phyloP scores from a whole-genome alignment of 2,329 filamentous ascomycete genomes.

The Diaporthe citri region DNA sequence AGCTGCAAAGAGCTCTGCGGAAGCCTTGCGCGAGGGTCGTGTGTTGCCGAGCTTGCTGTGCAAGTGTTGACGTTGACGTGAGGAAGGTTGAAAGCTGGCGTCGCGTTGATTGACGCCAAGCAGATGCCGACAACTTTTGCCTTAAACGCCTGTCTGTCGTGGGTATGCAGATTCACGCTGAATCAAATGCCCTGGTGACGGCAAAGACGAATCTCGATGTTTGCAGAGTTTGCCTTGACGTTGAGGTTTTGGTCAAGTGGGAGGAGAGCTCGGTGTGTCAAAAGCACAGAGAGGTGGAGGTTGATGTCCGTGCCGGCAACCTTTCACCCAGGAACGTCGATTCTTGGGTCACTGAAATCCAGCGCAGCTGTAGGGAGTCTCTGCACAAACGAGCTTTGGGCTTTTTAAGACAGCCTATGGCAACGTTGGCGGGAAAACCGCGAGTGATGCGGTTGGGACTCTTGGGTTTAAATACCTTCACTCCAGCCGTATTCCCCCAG shows the following conservation, averaged over 20 bases:
- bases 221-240: neutral
- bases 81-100: neutral
- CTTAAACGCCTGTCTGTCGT: neutral
- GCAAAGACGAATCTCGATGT: neutral
- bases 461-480: neutral
- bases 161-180: neutral
- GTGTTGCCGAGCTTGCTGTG: constrained; percentile 12
- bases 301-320: neutral
- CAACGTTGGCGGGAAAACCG: neutral
- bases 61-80: constrained; percentile 10
- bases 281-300: neutral
- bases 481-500: constrained; percentile 7
- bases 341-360: neutral
- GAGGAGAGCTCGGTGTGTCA: neutral
- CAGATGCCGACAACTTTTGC: neutral
- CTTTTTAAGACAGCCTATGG: constrained; percentile 4
- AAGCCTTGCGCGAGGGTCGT: neutral
- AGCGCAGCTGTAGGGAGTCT: neutral
- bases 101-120: neutral
- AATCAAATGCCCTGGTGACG: neutral
- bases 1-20: neutral
- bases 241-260: neutral
- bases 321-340: neutral
- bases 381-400: neutral
- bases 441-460: neutral